A percentile compares a stretch with the other conserved stretches of the same genome.
These are phyloP conservation scores for Yueomyces sp. DNA, from an alignment of 1,139 yeast species.

Conservation along the genomic window DNA sequence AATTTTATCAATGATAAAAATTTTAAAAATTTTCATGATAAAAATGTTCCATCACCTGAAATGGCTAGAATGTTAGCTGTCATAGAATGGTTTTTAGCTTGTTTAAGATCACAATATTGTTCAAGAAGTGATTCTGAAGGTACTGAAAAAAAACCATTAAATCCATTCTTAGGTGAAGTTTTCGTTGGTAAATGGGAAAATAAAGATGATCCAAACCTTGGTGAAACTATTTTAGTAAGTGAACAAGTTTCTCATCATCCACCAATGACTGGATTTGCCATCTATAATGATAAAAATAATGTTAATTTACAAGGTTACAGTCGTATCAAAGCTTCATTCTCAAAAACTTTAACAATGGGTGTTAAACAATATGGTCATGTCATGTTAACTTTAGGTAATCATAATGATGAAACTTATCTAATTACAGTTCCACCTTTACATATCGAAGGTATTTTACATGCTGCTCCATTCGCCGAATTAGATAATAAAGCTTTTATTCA, in stretches of 20 bases:
- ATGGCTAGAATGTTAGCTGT: conserved; percentile 56
- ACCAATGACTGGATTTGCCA: conserved; percentile 80
- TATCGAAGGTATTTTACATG: conserved; percentile 82
- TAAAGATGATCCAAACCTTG: conserved; percentile 34
- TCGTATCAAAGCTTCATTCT: conserved; percentile 74
- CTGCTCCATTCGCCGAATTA: conserved; percentile 78
- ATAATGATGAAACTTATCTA: conserved; percentile 53
- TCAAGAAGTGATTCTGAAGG: conserved; percentile 83
- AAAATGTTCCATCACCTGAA: conserved; percentile 22
- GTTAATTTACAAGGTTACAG: conserved; percentile 75
- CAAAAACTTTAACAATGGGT: conserved; percentile 45
- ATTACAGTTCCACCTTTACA: conserved; percentile 84
- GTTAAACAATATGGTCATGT: conserved; percentile 94
- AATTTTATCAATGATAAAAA: conserved; percentile 31
- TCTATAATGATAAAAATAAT: conserved; percentile 58
- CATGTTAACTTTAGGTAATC: conserved; percentile 35
- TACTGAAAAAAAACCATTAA: conserved; percentile 89
- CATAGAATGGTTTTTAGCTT: conserved; percentile 78
- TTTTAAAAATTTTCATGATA: conserved; percentile 19
- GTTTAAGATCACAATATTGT: conserved; percentile 84
- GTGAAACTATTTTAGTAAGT: conserved; percentile 63
- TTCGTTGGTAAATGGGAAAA: conserved; percentile 81
- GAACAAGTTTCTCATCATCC: conserved; percentile 97
- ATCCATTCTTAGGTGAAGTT: conserved; percentile 87
- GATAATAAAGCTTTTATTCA: conserved; percentile 78